Evolutionary conservation across 1,139 yeast genomes (phyloP).

Genomic region (Saccharomycopsis crataegensis): DNA sequence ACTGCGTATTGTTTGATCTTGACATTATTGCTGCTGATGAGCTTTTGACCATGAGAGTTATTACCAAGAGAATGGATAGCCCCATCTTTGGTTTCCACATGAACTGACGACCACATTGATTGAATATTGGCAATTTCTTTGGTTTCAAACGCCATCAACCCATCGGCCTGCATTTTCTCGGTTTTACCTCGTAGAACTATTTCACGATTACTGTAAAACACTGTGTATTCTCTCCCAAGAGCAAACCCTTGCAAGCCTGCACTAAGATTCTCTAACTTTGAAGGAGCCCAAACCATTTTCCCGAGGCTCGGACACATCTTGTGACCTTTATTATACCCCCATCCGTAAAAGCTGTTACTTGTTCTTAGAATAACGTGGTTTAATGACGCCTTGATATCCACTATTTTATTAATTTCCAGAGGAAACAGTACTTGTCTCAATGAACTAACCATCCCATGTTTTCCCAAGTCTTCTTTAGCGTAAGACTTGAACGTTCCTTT

Average conservation of each 20-base stretch:
- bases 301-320: neutral
- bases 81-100: conserved; percentile 30
- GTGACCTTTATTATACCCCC: conserved; percentile 15
- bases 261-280: neutral
- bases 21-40: conserved; percentile 22
- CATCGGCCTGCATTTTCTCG: neutral
- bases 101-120: conserved; percentile 82
- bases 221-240: conserved; percentile 6
- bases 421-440: neutral
- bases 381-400: conserved; percentile 41
- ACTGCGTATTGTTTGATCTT: conserved; percentile 30
- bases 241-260: neutral
- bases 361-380: conserved; percentile 47
- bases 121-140: conserved; percentile 26
- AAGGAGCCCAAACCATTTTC: conserved; percentile 7
- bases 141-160: neutral
- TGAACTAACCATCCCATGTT: neutral
- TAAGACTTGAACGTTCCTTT: conserved; percentile 12
- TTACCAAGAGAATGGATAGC: conserved; percentile 55
- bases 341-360: conserved; percentile 22
- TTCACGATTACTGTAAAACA: neutral
- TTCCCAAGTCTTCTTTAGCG: neutral
- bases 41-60: conserved; percentile 66
- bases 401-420: conserved; percentile 20
- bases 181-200: neutral